These are phyloP conservation scores for Daldinia bambusicola DNA, from an alignment of 495 filamentous ascomycete genomes.

Conservation along the genomic window DNA sequence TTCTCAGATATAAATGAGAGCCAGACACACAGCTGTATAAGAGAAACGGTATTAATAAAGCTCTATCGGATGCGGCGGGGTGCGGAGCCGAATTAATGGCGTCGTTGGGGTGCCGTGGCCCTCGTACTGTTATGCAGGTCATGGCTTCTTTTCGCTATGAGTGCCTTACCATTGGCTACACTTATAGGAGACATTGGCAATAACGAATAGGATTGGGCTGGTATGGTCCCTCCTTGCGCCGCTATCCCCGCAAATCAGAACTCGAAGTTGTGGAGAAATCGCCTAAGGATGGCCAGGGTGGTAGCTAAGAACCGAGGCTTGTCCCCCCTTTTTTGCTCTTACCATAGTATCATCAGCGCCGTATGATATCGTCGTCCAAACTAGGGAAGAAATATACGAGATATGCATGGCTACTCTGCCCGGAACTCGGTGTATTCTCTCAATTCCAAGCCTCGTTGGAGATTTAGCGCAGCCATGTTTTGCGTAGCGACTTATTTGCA, in stretches of 20 bases:
- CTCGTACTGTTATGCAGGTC: conserved; percentile 7
- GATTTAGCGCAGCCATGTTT: neutral
- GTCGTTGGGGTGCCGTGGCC: conserved; percentile 7
- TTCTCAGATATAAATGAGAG: neutral
- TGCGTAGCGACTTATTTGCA: neutral
- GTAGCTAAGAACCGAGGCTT: neutral
- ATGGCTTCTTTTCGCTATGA: conserved; percentile 19
- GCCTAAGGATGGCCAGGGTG: neutral
- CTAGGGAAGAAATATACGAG: neutral
- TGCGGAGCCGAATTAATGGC: conserved; percentile 2
- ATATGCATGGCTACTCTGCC: neutral
- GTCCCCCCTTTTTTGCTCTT: neutral
- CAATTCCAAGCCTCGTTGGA: neutral
- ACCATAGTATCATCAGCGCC: neutral
- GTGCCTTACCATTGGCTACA: conserved; percentile 23
- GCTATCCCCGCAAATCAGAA: conserved; percentile 11
- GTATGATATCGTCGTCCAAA: neutral
- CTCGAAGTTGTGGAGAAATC: neutral
- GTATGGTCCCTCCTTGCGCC: neutral
- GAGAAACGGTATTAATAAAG: neutral
- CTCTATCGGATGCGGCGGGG: conserved; percentile 2
- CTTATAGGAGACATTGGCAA: neutral
- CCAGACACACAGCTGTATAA: neutral
- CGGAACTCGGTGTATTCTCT: neutral
- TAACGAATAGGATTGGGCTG: conserved; percentile 9